These are phyloP conservation scores for Pestalotiopsis sp. DNA, from an alignment of 2,329 filamentous ascomycete genomes.

Conservation along the genomic window DNA sequence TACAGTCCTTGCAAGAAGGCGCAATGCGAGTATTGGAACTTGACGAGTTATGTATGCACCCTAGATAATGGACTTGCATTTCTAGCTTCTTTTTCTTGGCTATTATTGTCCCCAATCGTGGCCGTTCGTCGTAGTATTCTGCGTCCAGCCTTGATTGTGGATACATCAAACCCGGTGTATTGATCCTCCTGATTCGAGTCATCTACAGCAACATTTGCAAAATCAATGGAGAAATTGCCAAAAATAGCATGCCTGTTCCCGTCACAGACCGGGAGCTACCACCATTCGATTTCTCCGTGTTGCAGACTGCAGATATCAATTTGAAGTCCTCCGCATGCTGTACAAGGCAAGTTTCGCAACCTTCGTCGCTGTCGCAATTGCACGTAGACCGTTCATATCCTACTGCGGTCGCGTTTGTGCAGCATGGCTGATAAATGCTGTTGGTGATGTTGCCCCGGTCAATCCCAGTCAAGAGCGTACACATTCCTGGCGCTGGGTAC, in stretches of 20 bases:
- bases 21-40: too few species aligned
- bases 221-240: not conserved
- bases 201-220: not conserved
- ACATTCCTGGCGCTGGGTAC: not conserved
- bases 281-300: not conserved
- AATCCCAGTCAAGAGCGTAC: not conserved
- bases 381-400: not conserved
- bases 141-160: too few species aligned
- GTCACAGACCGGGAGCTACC: not conserved
- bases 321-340: constrained; percentile 2
- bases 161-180: not conserved
- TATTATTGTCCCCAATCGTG: too few species aligned
- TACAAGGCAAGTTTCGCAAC: not conserved
- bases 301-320: constrained; percentile 1
- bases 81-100: too few species aligned
- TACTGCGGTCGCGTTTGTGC: not conserved
- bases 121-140: too few species aligned
- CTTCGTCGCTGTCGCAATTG: not conserved
- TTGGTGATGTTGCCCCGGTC: not conserved
- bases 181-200: not conserved
- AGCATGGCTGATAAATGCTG: not conserved
- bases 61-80: too few species aligned
- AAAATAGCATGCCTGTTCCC: not conserved
- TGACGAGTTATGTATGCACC: too few species aligned
- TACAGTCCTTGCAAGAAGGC: too few species aligned